These are phyloP conservation scores for Alternaria novae-zelandiae DNA, from an alignment of 2,329 filamentous ascomycete species.

Conservation along the genomic window DNA sequence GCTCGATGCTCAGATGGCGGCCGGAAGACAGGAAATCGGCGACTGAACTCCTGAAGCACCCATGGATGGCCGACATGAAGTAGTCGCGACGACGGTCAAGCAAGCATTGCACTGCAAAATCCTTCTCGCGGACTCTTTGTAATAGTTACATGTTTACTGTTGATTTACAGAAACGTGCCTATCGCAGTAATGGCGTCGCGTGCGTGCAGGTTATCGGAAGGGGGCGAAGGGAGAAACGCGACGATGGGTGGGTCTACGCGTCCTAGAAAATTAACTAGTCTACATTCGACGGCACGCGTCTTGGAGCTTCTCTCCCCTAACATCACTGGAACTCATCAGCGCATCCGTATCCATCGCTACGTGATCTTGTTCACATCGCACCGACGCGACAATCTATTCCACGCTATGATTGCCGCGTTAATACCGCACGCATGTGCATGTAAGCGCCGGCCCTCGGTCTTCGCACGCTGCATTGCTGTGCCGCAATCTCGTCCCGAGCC, in stretches of 20 bases:
- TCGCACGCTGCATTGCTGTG: not conserved
- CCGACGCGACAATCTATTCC: not conserved
- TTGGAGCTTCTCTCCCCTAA: not conserved
- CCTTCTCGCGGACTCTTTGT: not conserved
- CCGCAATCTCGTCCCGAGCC: not conserved
- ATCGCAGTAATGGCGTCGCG: not conserved
- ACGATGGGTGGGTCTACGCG: not conserved
- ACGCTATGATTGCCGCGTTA: not conserved
- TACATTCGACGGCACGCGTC: not conserved
- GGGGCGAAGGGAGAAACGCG: not conserved
- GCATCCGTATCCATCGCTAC: not conserved
- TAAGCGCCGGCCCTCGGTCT: not conserved
- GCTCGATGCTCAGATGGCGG: constrained; percentile 46
- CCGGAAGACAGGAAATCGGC: constrained; percentile 41
- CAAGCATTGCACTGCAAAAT: not conserved
- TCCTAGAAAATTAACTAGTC: not conserved
- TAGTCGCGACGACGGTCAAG: not conserved
- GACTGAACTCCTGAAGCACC: constrained; percentile 29
- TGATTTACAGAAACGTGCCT: no score
- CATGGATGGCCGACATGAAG: constrained; percentile 18
- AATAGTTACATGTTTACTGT: not conserved
- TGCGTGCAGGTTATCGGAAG: not conserved
- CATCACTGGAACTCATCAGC: not conserved
- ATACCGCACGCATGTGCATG: not conserved
- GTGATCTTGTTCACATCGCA: not conserved